These are phyloP conservation scores for Mortierella hygrophila DNA, from an alignment of 192 early-diverging fungal genomes.

Conservation along the genomic window DNA sequence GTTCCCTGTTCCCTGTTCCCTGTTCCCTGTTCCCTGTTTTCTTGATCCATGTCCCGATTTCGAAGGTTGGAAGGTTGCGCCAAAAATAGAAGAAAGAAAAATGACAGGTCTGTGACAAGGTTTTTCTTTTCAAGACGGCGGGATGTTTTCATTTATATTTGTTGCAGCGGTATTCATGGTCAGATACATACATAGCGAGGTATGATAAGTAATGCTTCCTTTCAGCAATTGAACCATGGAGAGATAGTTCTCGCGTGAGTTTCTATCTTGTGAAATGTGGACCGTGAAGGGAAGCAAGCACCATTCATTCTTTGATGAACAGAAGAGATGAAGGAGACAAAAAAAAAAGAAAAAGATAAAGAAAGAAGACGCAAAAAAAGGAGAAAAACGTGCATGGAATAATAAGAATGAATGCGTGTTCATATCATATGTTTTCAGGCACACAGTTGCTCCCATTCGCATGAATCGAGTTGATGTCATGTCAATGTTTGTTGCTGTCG, in stretches of 20 bases:
- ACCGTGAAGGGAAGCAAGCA: not conserved
- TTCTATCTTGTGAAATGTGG: too few species aligned
- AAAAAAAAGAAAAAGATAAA: not conserved
- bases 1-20: not conserved
- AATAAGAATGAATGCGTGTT: not conserved
- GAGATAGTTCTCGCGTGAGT: too few species aligned
- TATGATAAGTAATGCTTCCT: too few species aligned
- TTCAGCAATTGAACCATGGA: too few species aligned
- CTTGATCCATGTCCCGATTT: not conserved
- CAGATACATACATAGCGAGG: too few species aligned
- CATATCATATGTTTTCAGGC: not conserved
- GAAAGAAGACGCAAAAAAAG: not conserved
- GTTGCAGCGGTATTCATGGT: too few species aligned
- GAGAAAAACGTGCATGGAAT: not conserved
- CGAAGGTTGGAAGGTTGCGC: not conserved
- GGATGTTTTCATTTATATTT: too few species aligned
- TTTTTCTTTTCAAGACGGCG: too few species aligned
- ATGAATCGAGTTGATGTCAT: slow-evolving; percentile 1
- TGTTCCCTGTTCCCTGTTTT: not conserved
- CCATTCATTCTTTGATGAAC: not conserved
- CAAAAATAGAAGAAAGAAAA: not conserved
- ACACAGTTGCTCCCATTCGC: not conserved
- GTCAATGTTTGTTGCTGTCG: too few species aligned
- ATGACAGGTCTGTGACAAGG: too few species aligned
- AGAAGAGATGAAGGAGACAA: not conserved